Percentiles rank a stretch among this genome's conserved stretches.
phyloP scores from a whole-genome alignment of 495 filamentous ascomycete genomes.

The Pyrenula massariospora region DNA sequence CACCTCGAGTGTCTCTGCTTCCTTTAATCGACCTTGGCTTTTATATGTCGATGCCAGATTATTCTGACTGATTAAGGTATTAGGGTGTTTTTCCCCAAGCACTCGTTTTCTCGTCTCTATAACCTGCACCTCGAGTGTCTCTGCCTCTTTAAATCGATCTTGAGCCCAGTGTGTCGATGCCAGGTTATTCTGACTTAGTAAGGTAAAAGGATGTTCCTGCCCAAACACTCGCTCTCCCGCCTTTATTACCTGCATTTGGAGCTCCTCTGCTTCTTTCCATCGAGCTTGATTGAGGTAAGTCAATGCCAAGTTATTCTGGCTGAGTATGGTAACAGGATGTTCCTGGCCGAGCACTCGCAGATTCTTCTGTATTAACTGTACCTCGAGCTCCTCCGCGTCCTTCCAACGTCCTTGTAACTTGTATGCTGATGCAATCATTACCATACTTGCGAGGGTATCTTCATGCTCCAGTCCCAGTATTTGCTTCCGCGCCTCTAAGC shows the following conservation, averaged over 20 bases:
- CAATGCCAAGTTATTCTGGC: slow-evolving; percentile 13
- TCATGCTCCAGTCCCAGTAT: slow-evolving; percentile 12
- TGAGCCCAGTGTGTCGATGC: slow-evolving; percentile 14
- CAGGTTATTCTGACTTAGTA: slow-evolving; percentile 17
- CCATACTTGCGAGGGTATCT: slow-evolving; percentile 10
- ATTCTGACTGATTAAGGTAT: slow-evolving; percentile 2
- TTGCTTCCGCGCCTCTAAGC: slow-evolving; percentile 5
- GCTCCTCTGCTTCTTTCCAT: slow-evolving; percentile 8
- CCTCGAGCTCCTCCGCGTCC: slow-evolving; percentile 22
- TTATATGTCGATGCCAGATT: slow-evolving; percentile 12
- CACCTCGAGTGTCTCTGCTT: slow-evolving; percentile 7
- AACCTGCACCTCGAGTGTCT: background rate
- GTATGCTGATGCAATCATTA: slow-evolving; percentile 19
- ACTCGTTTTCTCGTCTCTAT: slow-evolving; percentile 3
- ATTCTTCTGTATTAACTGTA: slow-evolving; percentile 11
- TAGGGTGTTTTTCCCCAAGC: slow-evolving; percentile 4
- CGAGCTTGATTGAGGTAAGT: slow-evolving; percentile 11
- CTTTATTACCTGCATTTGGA: slow-evolving; percentile 10
- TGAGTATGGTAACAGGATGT: slow-evolving; percentile 12
- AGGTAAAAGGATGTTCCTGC: slow-evolving; percentile 18
- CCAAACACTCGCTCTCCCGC: slow-evolving; percentile 11
- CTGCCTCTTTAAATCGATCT: slow-evolving; percentile 18
- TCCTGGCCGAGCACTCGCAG: slow-evolving; percentile 6
- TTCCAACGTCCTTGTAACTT: slow-evolving; percentile 13
- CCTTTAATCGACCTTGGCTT: slow-evolving; percentile 11